Percentiles rank a stretch among this genome's conserved stretches.
Conservation (phyloP, 140 eudicot genomes). For the Ambrosia hybrid region DNA sequence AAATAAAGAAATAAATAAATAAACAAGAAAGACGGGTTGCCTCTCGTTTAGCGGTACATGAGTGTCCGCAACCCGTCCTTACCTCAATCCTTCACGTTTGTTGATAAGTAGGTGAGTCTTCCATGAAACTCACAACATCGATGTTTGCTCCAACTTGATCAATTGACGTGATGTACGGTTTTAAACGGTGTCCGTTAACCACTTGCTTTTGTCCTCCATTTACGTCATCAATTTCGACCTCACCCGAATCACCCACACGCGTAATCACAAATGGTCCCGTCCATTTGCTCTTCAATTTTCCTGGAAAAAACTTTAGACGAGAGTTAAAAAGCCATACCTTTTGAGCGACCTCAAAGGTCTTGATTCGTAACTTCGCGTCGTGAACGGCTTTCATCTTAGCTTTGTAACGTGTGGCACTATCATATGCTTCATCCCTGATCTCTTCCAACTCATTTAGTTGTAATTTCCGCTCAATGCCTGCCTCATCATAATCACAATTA, state of each 20-base stretch:
- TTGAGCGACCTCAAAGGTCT: background rate
- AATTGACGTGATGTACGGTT: background rate
- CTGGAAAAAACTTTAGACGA: background rate
- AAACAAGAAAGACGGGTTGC: background rate
- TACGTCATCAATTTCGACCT: background rate
- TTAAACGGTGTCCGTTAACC: background rate
- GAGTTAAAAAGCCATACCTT: background rate
- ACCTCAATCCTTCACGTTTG: background rate
- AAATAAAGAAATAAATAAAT: background rate
- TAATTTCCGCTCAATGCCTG: background rate
- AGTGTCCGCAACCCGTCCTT: background rate
- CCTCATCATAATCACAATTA: background rate
- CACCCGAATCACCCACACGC: background rate
- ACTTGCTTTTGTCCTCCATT: background rate
- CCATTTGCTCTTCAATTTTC: background rate
- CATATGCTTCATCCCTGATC: background rate
- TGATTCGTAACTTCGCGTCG: background rate
- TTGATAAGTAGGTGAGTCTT: background rate
- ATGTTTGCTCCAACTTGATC: background rate
- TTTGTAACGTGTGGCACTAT: background rate
- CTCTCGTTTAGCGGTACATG: background rate
- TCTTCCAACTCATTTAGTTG: background rate
- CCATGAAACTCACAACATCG: slow-evolving; percentile 1
- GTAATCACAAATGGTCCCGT: background rate
- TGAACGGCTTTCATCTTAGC: background rate